phyloP scores from a whole-genome alignment of 2,329 filamentous ascomycete species.

The Trichoderma sp. region DNA sequence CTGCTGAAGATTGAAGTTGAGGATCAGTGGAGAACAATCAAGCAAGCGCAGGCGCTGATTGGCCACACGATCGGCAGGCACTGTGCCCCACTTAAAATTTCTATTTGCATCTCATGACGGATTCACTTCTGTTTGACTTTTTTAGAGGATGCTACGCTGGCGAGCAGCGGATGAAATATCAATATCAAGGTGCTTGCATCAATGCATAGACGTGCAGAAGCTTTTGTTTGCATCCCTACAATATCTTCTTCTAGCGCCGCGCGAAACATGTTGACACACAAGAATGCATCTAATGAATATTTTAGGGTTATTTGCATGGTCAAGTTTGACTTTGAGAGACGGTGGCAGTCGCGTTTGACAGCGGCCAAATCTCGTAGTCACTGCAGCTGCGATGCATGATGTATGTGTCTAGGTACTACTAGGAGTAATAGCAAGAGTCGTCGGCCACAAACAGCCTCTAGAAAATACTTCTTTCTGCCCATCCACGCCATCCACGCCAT shows the following conservation, averaged over 20 bases:
- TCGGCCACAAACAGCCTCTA: background rate
- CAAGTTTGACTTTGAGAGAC: background rate
- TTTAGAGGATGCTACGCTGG: background rate
- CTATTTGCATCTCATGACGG: slow-evolving; percentile 17
- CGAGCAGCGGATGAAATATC: background rate
- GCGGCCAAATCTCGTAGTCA: background rate
- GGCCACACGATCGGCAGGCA: slow-evolving; percentile 4
- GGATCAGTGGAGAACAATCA: background rate
- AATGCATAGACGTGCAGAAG: background rate
- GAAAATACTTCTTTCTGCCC: background rate
- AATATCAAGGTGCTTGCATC: background rate
- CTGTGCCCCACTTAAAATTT: slow-evolving; percentile 11
- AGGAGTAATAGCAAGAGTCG: too few species aligned
- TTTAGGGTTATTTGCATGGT: background rate
- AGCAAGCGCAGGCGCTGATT: slow-evolving; percentile 18
- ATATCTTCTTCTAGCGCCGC: background rate
- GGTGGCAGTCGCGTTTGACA: too few species aligned
- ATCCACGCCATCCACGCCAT: background rate
- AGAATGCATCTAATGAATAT: background rate
- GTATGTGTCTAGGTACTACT: too few species aligned
- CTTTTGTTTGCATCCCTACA: background rate
- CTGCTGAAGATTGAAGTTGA: slow-evolving; percentile 7
- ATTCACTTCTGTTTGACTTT: slow-evolving; percentile 13
- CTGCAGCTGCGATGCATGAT: background rate
- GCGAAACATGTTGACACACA: background rate